Evolutionary conservation across 371 early-diverging fungal species (phyloP).

Genomic region (Apophysomyces ossiformis): DNA sequence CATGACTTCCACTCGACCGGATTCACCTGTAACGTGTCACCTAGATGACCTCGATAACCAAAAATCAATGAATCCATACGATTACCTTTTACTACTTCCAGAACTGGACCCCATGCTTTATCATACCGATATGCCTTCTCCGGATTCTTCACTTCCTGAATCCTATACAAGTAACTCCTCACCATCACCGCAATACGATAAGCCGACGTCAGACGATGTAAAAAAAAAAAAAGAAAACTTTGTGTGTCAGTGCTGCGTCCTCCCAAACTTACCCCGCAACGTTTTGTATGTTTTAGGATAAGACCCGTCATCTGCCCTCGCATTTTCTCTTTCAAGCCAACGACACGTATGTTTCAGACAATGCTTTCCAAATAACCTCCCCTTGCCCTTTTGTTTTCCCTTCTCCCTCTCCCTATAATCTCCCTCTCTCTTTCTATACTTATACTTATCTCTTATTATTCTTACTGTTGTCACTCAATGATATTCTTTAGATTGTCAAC

Average conservation of each 20-base stretch:
- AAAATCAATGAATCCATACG: slow-evolving; percentile 6
- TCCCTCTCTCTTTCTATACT: too few species aligned
- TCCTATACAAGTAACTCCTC: neutral
- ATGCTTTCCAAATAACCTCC: too few species aligned
- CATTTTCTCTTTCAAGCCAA: slow-evolving; percentile 3
- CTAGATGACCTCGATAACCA: neutral
- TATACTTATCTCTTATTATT: neutral
- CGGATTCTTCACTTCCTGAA: neutral
- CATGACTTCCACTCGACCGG: neutral
- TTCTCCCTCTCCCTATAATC: too few species aligned
- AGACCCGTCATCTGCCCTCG: slow-evolving; percentile 4
- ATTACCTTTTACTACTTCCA: slow-evolving; percentile 13
- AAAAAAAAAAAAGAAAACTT: neutral
- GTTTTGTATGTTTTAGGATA: slow-evolving; percentile 12
- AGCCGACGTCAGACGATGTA: slow-evolving; percentile 5
- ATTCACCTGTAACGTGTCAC: neutral
- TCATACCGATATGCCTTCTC: neutral
- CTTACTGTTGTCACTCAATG: slow-evolving; percentile 2
- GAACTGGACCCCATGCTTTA: slow-evolving; percentile 4
- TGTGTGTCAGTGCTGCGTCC: slow-evolving; percentile 1
- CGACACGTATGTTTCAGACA: neutral
- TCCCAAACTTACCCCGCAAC: slow-evolving; percentile 11
- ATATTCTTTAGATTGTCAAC: neutral
- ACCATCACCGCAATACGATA: slow-evolving; percentile 4
- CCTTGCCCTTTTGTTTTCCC: too few species aligned